phyloP scores from a whole-genome alignment of 2,329 filamentous ascomycete genomes.

The Fusarium sp. region DNA sequence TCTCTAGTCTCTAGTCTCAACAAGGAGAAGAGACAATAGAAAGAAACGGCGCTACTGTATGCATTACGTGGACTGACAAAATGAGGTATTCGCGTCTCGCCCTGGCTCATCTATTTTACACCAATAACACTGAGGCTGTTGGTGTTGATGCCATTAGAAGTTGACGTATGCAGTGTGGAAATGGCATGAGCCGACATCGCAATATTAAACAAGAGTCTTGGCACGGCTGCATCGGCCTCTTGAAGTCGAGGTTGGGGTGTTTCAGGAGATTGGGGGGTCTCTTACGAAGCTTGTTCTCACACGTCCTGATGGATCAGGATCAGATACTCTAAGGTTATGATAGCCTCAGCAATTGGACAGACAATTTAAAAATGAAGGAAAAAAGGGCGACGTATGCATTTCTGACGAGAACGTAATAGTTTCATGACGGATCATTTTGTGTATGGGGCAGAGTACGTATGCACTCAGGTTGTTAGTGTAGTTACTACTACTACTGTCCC shows the following conservation, averaged over 20 bases:
- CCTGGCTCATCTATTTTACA: constrained; percentile 16
- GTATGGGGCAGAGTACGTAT: constrained; percentile 32
- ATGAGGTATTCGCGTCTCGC: constrained; percentile 29
- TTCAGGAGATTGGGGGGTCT: constrained; percentile 19
- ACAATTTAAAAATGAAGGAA: background rate
- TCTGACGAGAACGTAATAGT: constrained; percentile 31
- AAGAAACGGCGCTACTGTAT: constrained; percentile 14
- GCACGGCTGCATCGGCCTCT: constrained; percentile 32
- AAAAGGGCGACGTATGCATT: constrained; percentile 21
- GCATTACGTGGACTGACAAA: constrained; percentile 33
- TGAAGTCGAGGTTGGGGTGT: constrained; percentile 9
- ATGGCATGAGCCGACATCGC: constrained; percentile 9
- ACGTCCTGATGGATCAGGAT: background rate
- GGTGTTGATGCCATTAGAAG: constrained; percentile 14
- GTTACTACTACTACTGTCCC: background rate
- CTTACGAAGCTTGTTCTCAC: constrained; percentile 6
- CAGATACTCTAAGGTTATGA: constrained; percentile 6
- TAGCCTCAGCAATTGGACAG: background rate
- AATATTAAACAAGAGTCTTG: constrained; percentile 19
- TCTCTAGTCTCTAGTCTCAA: background rate
- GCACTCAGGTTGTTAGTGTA: constrained; percentile 11
- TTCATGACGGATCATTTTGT: constrained; percentile 20
- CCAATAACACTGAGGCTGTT: constrained; percentile 18
- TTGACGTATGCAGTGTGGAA: constrained; percentile 14
- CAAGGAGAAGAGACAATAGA: background rate